These are phyloP conservation scores for Trametes polyzona DNA, from an alignment of 1,284 basidiomycete species.

Conservation along the genomic window DNA sequence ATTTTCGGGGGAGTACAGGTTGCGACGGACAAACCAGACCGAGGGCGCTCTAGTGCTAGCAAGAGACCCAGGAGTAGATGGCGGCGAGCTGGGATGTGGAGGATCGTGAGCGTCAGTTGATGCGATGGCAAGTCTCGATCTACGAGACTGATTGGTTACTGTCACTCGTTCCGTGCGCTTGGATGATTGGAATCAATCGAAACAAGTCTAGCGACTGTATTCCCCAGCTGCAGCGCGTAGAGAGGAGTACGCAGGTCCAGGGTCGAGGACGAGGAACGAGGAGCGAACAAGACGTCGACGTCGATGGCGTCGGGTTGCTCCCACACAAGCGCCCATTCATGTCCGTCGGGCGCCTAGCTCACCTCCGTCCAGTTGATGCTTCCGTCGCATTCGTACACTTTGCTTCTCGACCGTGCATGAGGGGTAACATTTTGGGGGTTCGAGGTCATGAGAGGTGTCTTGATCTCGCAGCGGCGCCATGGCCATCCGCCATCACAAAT, in stretches of 20 bases:
- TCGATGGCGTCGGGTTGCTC: slow-evolving; percentile 11
- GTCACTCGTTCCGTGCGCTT: neutral
- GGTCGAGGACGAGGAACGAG: neutral
- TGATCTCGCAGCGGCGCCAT: too few species aligned
- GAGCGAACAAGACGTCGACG: slow-evolving; percentile 2
- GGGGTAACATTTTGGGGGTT: too few species aligned
- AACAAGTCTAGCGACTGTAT: too few species aligned
- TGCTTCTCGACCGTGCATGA: too few species aligned
- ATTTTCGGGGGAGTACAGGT: neutral
- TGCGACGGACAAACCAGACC: neutral
- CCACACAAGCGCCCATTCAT: slow-evolving; percentile 3
- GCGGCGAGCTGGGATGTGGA: neutral
- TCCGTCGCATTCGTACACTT: neutral
- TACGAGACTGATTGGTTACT: neutral
- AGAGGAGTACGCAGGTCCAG: neutral
- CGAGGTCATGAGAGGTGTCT: too few species aligned
- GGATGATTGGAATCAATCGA: too few species aligned
- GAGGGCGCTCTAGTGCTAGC: neutral
- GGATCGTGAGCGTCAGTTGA: slow-evolving; percentile 1
- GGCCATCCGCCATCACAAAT: too few species aligned
- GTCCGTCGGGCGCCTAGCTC: neutral
- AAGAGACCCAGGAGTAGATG: neutral
- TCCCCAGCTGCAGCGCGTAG: too few species aligned
- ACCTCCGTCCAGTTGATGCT: neutral
- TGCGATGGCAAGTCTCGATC: slow-evolving; percentile 5